Conservation (phyloP, 352 stramenopile species). For the Pythium volutum region DNA sequence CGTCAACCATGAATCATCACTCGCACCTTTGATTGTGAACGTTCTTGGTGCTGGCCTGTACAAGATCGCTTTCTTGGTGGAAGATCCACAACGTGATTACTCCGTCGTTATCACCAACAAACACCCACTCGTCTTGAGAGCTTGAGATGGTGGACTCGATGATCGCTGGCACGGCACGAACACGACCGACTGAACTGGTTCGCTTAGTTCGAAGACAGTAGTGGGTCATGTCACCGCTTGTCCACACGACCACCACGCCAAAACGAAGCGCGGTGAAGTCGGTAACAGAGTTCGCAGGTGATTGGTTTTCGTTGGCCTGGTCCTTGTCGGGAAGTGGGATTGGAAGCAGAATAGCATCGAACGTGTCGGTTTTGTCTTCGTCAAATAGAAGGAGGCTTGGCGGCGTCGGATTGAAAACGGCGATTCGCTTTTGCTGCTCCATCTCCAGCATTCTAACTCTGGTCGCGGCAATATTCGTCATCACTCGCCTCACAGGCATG, state of each 20-base stretch:
- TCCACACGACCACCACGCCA: slow-evolving; percentile 16
- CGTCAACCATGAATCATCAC: not conserved
- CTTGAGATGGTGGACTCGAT: not conserved
- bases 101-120: slow-evolving; percentile 8
- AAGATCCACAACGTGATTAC: not conserved
- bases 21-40: slow-evolving; percentile 11
- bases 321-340: not conserved
- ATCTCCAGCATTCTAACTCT: not conserved
- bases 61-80: not conserved
- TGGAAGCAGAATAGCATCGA: slow-evolving; percentile 13
- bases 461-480: slow-evolving; percentile 7
- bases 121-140: not conserved
- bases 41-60: not conserved
- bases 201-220: slow-evolving; percentile 2
- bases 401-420: slow-evolving; percentile 9
- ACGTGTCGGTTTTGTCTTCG: not conserved
- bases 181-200: not conserved
- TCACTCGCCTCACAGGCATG: not conserved
- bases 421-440: slow-evolving; percentile 9
- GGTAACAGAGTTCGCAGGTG: not conserved
- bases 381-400: slow-evolving; percentile 19
- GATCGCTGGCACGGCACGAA: not conserved
- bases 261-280: not conserved
- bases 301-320: not conserved
- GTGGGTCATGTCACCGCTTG: slow-evolving; percentile 7